Evolutionary conservation across 202 grass and related monocot species (phyloP).

Genomic region (Elaeis oleifera): DNA sequence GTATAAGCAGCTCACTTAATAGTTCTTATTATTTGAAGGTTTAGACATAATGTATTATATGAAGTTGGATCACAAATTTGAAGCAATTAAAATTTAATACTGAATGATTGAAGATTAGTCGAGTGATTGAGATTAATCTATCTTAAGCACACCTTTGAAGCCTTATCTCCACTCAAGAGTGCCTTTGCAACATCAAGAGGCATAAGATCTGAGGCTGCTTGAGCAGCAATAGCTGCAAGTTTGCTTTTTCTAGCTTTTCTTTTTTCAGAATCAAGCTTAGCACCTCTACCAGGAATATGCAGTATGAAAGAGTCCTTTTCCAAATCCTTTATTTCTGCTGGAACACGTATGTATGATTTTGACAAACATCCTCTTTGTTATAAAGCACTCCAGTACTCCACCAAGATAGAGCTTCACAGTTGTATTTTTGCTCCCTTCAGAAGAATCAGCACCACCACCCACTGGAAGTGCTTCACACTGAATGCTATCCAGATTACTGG

Average conservation of each 20-base stretch:
- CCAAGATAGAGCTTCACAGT: slow-evolving; percentile 68
- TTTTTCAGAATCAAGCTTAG: slow-evolving; percentile 39
- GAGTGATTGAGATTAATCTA: no score
- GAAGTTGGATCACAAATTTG: no score
- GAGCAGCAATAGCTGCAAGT: slow-evolving; percentile 58
- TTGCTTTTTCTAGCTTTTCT: slow-evolving; percentile 57
- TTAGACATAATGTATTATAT: no score
- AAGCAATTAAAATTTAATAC: no score
- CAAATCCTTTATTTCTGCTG: slow-evolving; percentile 72
- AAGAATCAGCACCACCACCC: slow-evolving; percentile 33
- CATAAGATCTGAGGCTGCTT: slow-evolving; percentile 83
- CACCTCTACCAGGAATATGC: slow-evolving; percentile 55
- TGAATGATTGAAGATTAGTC: no score
- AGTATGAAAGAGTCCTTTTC: slow-evolving; percentile 76
- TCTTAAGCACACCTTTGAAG: slow-evolving; percentile 39
- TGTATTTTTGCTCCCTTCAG: slow-evolving; percentile 48
- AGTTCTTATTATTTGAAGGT: no score
- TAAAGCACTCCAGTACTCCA: slow-evolving; percentile 80
- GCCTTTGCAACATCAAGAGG: slow-evolving; percentile 67
- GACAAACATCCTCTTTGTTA: slow-evolving; percentile 62
- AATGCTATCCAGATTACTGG: slow-evolving; percentile 29
- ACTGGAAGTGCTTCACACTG: slow-evolving; percentile 46
- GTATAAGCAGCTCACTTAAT: no score
- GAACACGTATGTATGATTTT: slow-evolving; percentile 51
- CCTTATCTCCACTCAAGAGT: slow-evolving; percentile 65